Evolutionary conservation across 345 rosid genomes (phyloP).

Genomic region (Clausena lansium): DNA sequence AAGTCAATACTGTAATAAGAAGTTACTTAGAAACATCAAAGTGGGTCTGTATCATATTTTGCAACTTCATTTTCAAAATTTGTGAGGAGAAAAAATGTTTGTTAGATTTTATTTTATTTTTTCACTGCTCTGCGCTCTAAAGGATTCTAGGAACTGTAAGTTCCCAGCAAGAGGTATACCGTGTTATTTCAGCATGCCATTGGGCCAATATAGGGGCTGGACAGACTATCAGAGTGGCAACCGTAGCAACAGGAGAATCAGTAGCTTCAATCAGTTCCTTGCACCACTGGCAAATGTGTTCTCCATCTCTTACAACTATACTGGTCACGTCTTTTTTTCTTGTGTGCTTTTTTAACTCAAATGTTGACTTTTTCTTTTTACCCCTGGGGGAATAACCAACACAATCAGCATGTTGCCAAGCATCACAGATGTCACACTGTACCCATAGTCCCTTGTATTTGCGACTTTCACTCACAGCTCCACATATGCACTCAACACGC

Average conservation of each 20-base stretch:
- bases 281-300: constrained; percentile 73
- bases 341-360: constrained; percentile 33
- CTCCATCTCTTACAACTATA: constrained; percentile 71
- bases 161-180: constrained; percentile 42
- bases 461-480: constrained; percentile 87
- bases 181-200: constrained; percentile 89
- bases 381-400: constrained; percentile 90
- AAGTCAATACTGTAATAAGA: neutral
- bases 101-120: neutral
- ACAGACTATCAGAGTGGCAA: constrained; percentile 94
- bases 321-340: constrained; percentile 48
- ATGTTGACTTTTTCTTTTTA: constrained; percentile 34
- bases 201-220: constrained; percentile 94
- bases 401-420: constrained; percentile 99
- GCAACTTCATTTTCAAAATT: neutral
- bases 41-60: neutral
- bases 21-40: neutral
- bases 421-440: constrained; percentile 94
- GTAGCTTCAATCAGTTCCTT: constrained; percentile 72
- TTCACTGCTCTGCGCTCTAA: neutral
- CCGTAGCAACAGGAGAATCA: constrained; percentile 70
- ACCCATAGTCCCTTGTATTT: constrained; percentile 89
- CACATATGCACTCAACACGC: constrained; percentile 92
- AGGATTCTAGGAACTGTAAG: constrained; percentile 14
- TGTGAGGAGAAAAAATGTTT: too few species aligned